Conservation (phyloP, 805 yeast genomes). For the Blastobotrys muscicola region DNA sequence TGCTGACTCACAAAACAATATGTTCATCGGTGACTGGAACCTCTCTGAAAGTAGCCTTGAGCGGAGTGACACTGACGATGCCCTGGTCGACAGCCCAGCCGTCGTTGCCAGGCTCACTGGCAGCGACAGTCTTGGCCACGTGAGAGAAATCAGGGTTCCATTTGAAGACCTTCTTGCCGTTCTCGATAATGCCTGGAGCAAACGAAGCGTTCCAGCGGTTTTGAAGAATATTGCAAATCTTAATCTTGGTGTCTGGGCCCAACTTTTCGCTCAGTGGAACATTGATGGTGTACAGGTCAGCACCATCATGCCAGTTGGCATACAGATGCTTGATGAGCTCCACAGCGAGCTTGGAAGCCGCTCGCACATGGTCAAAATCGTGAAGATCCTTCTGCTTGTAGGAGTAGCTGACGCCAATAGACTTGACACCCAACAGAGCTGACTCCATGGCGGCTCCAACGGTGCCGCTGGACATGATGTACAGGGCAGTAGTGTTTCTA, state of each 20-base stretch:
- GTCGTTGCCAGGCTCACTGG: conserved; percentile 45
- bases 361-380: conserved; percentile 40
- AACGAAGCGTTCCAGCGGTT: conserved; percentile 74
- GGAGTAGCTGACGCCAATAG: conserved; percentile 84
- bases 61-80: conserved; percentile 56
- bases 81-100: conserved; percentile 61
- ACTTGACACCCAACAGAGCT: conserved; percentile 48
- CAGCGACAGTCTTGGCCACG: conserved; percentile 46
- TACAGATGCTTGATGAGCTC: conserved; percentile 51
- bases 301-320: conserved; percentile 44
- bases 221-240: conserved; percentile 69
- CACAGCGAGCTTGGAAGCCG: conserved; percentile 63
- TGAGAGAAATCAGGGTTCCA: conserved; percentile 81
- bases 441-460: conserved; percentile 97
- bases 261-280: conserved; percentile 61
- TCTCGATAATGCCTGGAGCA: conserved; percentile 19
- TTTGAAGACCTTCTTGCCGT: conserved; percentile 40
- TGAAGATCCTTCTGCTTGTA: conserved; percentile 44
- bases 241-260: conserved; percentile 49
- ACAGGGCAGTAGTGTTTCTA: conserved; percentile 80
- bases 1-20: conserved; percentile 35
- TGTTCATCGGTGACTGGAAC: conserved; percentile 48
- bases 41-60: conserved; percentile 61
- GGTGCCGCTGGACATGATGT: conserved; percentile 87
- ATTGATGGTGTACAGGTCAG: conserved; percentile 75